Conservation (phyloP, 2,329 filamentous ascomycete genomes). For the Hymenoscyphus linearis region DNA sequence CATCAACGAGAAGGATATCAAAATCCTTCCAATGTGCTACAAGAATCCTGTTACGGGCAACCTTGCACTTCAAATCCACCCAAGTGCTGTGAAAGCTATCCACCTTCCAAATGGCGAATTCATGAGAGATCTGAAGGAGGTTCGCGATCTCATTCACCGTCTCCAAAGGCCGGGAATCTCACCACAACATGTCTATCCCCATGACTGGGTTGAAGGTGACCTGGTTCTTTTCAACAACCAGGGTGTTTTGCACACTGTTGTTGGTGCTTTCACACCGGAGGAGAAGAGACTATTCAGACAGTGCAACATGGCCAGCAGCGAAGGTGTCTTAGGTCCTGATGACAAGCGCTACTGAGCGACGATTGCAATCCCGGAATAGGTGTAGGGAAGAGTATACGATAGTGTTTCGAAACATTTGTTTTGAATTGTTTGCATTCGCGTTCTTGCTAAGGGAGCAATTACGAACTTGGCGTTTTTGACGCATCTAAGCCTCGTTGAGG, state of each 20-base stretch:
- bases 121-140: conserved; percentile 61
- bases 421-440: not conserved
- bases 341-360: conserved; percentile 27
- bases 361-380: not conserved
- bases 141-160: conserved; percentile 64
- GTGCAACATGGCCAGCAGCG: conserved; percentile 70
- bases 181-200: conserved; percentile 62
- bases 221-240: conserved; percentile 75
- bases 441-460: conserved; percentile 17
- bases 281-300: conserved; percentile 72
- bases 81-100: conserved; percentile 63
- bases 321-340: conserved; percentile 33
- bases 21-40: conserved; percentile 73
- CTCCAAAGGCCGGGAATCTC: conserved; percentile 69
- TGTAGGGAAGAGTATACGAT: not conserved
- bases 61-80: conserved; percentile 69
- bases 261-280: conserved; percentile 67
- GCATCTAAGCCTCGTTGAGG: conserved; percentile 32
- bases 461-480: conserved; percentile 33
- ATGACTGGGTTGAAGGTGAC: conserved; percentile 74
- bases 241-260: conserved; percentile 68
- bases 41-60: conserved; percentile 66
- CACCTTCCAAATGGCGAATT: conserved; percentile 61
- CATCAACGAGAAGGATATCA: conserved; percentile 61
- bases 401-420: conserved; percentile 4